Evolutionary conservation across 805 yeast species (phyloP), one percentile per base, ranked within the genome.

Genomic region (Kodamaea restingae): DNA sequence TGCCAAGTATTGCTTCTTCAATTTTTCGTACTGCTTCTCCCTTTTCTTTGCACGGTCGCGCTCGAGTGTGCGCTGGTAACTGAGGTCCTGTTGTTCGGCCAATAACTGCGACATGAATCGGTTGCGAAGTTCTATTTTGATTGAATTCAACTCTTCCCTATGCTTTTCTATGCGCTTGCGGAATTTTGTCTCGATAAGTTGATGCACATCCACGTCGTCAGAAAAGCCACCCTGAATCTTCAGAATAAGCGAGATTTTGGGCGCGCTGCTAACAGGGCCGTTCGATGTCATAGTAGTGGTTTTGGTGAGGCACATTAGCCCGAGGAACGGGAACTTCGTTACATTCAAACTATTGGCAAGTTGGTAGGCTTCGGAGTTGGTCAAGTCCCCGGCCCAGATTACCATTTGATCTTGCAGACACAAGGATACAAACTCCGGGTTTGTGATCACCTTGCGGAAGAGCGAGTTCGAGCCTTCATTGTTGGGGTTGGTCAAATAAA

Each of bases 301-400:
- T 36, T 80, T 73, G 12, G 87, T 84, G 39, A 88, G 67, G 35
- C 88, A 81, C 8, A 93, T 58, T 9, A 90, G 63, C 0, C 91
- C 95, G 24, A 86, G 58, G 54, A 85, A 84, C n/a, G 98, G 98
- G 52, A 81, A 80, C 47, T 76, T 74, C 15, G 87, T 73, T 29
- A 82, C 81, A 41, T 76, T 75, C 43, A 90, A 72, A 27, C 82
- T 78, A 52, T 84, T 81, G 0, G 95, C 84, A 11, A 88, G 80
- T 50, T 87, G 95, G 53, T 77, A 80, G 1, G 91, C 86, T 58
- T 91, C 98, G 15, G 88, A 78, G 41, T 80, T 79, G n/a, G 75
- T 73, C 17, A 84, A 76, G 54, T 86, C 82, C 7, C 96, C 96
- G 30, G 90, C 95, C 98, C 98, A 91, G 2, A 86, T 61, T 3